Evolutionary conservation across 805 yeast species (phyloP), one percentile per base, ranked within the genome.

Genomic region (Lachancea sp.): DNA sequence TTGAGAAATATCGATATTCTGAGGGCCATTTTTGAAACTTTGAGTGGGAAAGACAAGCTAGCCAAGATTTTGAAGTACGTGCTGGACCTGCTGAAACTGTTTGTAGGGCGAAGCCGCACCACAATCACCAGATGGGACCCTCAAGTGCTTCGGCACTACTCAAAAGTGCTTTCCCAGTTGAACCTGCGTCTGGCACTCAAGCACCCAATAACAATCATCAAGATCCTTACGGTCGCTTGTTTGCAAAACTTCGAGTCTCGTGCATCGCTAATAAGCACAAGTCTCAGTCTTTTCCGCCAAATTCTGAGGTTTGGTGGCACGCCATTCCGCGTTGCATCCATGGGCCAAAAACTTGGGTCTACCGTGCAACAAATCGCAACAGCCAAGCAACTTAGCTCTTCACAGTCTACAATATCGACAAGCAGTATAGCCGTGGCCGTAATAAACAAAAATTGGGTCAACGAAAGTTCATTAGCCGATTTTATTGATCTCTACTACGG

Each of bases 21-120:
- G 42, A 72, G 80, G 63, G 68, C 70, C 29, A 62, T 82, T 59
- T 58, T 81, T 42, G 75, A 75, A 42, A 72, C 73, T 38, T 58
- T 83, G 22, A 72, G 77, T 2, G 91, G 91, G 41, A 84, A 83
- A 58, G 93, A 84, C 56, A 81, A 82, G 56, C 48, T 82, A 49
- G 84, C 85, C 19, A 84, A 84, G 52, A 67, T 79, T 9, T 67
- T 78, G 20, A 82, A 80, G 55, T 82, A 82, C 57, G 59, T 74
- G 0, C 58, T 84, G 35, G 74, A 84, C 46, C 57, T 83, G 16
- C 55, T 81, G 33, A 65, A 73, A 18, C 59, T 69, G 41, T 75
- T 78, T 53, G 67, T 81, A 16, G 54, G 67, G n/a, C 65, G 67
- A 22, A 57, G 74, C 10, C 60, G 69, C 48, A 55, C 63, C 30